Evolutionary conservation across 2,329 filamentous ascomycete species (phyloP), one percentile per base, ranked within the genome.

Genomic region (Capronia americana): DNA sequence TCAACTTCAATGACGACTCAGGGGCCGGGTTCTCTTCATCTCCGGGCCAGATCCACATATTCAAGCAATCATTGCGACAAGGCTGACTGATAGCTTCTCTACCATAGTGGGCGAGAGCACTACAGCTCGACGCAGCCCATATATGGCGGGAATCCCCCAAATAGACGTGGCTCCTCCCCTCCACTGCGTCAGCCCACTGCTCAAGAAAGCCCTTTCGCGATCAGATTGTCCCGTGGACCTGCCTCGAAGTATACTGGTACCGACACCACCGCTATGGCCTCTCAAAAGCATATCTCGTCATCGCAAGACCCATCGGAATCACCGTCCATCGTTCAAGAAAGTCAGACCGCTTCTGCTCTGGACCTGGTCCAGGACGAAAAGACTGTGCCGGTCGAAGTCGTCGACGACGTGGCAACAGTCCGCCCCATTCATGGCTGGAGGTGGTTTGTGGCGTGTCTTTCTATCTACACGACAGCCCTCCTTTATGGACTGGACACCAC

Each of bases 401-500:
- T 53, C 50, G 50, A 53, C 28, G 12, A 53, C 17, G 12, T 23
- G 24, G 24, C 50, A 51, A 14, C 20, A 30, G 11, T 51, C 14
- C 57, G 57, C 23, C 57, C 57, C 38, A 60, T 60, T 28, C 57
- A 51, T 26, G 57, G 48, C 12, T 61, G 58, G 58, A 61, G 44
- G 23, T 61, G 58, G 58, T 11, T 44, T 44, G 11, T 54, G 6
- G 23, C 48, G 20, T 64, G 55, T n/a, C n/a, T 64, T 44, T 32
- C 62, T 4, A 50, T 64, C 20, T 64, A 64, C 46, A 20, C 48
- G 28, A 54, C 46, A n/a, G 58, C 46, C 3, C 50, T 68, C n/a
- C 69, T 77, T 17, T 77, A 72, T 60, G 73, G 73, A 8, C 68
- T 78, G 2, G 77, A 79, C 4, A 85, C 83, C 0, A 85, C 85